Conservation (phyloP, 768 basidiomycete species). For the Mycena olivaceomarginata region DNA sequence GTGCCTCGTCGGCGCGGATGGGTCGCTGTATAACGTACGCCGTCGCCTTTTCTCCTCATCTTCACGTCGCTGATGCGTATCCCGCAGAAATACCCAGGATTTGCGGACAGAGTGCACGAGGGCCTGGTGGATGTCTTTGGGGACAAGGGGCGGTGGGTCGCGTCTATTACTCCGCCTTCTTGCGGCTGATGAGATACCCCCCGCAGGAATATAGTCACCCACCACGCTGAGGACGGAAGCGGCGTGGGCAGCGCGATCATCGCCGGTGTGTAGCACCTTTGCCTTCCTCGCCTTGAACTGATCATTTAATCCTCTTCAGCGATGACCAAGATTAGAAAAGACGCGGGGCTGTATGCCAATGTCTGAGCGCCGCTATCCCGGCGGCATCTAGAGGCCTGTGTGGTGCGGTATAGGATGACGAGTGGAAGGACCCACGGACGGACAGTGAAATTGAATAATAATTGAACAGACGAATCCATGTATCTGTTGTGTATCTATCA, state of each 20-base stretch:
- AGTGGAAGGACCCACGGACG: neutral
- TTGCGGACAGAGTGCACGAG: slow-evolving; percentile 94
- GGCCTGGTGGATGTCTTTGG: slow-evolving; percentile 97
- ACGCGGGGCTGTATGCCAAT: slow-evolving; percentile 73
- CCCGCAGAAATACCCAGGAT: slow-evolving; percentile 96
- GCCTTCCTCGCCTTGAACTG: neutral
- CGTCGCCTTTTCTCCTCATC: neutral
- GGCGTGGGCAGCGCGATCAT: slow-evolving; percentile 99
- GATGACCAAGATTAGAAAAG: slow-evolving; percentile 92
- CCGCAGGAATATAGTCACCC: slow-evolving; percentile 80
- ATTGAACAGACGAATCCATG: slow-evolving; percentile 3
- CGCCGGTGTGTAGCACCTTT: slow-evolving; percentile 62
- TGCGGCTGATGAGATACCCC: neutral
- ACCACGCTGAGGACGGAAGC: slow-evolving; percentile 93
- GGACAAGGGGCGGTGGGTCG: slow-evolving; percentile 91
- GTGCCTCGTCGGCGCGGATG: slow-evolving; percentile 93
- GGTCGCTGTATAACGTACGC: slow-evolving; percentile 94
- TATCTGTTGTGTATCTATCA: slow-evolving; percentile 25
- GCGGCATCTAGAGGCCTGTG: too few relatives aligned
- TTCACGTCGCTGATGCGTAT: neutral
- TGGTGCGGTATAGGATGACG: neutral
- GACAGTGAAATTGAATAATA: slow-evolving; percentile 5
- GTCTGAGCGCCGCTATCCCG: slow-evolving; percentile 56
- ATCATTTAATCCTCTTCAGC: slow-evolving; percentile 64
- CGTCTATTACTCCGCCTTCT: neutral